Conservation (phyloP, 2,329 filamentous ascomycete species). For the Hysterium pulicare region DNA sequence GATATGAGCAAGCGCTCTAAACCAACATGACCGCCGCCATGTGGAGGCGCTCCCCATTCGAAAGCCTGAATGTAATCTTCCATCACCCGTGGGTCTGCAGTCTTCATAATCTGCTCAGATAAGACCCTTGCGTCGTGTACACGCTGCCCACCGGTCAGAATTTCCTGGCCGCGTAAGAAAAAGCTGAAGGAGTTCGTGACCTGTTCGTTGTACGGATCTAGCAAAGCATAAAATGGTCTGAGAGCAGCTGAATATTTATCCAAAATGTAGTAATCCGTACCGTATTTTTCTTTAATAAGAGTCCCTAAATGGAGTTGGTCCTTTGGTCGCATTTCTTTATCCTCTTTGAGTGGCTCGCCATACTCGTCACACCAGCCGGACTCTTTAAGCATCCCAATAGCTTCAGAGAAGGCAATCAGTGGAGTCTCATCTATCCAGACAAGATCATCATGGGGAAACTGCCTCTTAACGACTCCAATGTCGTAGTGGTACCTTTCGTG, state of each 20-base stretch:
- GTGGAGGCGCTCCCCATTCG: constrained; percentile 81
- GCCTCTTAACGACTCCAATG: constrained; percentile 73
- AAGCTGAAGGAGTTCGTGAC: constrained; percentile 94
- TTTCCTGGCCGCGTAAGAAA: constrained; percentile 89
- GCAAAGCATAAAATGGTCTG: constrained; percentile 88
- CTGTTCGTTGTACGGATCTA: constrained; percentile 66
- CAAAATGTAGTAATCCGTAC: constrained; percentile 88
- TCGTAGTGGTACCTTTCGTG: constrained; percentile 68
- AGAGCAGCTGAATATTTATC: constrained; percentile 87
- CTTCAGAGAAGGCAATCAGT: constrained; percentile 75
- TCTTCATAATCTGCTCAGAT: constrained; percentile 72
- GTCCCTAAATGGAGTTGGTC: constrained; percentile 84
- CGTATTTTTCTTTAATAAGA: constrained; percentile 79
- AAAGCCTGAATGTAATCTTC: constrained; percentile 91
- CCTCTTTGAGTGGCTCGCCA: constrained; percentile 64
- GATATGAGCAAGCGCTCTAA: constrained; percentile 86
- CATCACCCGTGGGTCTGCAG: constrained; percentile 75
- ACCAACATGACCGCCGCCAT: constrained; percentile 86
- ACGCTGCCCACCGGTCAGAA: constrained; percentile 87
- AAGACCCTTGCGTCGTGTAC: constrained; percentile 77
- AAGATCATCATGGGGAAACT: constrained; percentile 82
- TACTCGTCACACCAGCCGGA: constrained; percentile 75
- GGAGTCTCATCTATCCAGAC: constrained; percentile 85
- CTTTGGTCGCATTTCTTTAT: constrained; percentile 78
- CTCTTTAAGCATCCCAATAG: constrained; percentile 74